Conservation (phyloP, 176 grass and related monocot genomes). For the Cenchrus americanus region DNA sequence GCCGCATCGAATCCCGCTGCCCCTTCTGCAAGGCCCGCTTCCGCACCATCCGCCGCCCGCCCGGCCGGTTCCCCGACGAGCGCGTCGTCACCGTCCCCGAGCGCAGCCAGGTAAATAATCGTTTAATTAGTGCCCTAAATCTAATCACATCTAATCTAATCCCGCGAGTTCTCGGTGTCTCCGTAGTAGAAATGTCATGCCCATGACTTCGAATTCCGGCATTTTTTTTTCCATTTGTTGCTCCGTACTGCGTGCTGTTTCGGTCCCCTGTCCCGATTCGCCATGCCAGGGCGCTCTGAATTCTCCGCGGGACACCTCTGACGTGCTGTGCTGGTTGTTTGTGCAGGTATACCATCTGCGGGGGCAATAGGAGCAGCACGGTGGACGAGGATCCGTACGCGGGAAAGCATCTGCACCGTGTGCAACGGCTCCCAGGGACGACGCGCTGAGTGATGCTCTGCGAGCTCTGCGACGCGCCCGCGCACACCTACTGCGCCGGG, state of each 20-base stretch:
- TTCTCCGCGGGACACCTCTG: conserved; percentile 4
- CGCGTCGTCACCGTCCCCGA: conserved; percentile 60
- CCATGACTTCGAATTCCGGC: neutral
- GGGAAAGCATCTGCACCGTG: conserved; percentile 49
- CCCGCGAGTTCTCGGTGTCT: neutral
- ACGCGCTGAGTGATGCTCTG: conserved; percentile 70
- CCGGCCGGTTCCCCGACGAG: conserved; percentile 52
- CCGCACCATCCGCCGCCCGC: conserved; percentile 60
- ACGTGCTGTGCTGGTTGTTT: neutral
- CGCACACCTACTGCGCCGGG: conserved; percentile 70
- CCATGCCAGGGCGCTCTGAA: neutral
- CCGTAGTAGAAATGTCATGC: neutral
- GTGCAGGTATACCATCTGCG: conserved; percentile 59
- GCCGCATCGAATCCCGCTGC: conserved; percentile 84
- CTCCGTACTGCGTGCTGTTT: neutral
- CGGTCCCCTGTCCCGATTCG: neutral
- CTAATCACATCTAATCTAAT: neutral
- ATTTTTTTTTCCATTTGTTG: neutral
- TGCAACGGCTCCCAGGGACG: conserved; percentile 57
- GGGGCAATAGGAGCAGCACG: conserved; percentile 56
- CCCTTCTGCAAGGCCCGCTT: conserved; percentile 85
- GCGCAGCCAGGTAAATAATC: conserved; percentile 64
- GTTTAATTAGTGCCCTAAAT: neutral
- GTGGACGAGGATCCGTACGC: conserved; percentile 32
- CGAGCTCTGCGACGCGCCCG: conserved; percentile 65